A percentile compares a stretch with the other conserved stretches of the same genome.
These are phyloP conservation scores for Solanum ossicruentum DNA, from an alignment of 257 asterid species.

Conservation along the genomic window DNA sequence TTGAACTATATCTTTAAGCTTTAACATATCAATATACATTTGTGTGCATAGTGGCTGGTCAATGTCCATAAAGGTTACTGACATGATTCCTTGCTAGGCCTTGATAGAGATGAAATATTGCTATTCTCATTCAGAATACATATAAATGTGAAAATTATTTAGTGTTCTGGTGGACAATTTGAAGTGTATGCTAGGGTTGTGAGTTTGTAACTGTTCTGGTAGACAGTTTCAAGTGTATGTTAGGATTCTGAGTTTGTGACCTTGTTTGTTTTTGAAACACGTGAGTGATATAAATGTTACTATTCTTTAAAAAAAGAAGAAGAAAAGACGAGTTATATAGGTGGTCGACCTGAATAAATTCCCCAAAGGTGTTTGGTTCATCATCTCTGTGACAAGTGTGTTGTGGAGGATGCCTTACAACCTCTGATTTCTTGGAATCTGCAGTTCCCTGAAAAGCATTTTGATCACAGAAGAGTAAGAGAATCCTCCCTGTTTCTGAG, in stretches of 20 bases:
- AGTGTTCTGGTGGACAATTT: background rate
- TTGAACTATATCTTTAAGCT: background rate
- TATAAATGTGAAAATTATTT: background rate
- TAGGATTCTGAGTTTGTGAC: background rate
- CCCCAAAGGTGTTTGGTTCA: background rate
- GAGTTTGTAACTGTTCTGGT: background rate
- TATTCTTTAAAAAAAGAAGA: background rate
- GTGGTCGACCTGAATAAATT: background rate
- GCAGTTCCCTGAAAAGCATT: background rate
- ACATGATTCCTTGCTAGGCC: background rate
- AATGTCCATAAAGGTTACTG: background rate
- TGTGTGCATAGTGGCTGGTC: background rate
- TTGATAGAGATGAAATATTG: background rate
- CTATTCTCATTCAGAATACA: background rate
- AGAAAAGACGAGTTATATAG: background rate
- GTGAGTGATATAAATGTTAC: background rate
- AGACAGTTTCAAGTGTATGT: background rate
- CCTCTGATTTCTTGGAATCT: background rate
- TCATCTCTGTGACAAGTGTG: background rate
- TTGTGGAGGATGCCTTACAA: background rate
- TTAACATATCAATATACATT: background rate
- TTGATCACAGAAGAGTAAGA: background rate
- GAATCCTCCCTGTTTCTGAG: background rate
- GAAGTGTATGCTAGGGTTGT: background rate
- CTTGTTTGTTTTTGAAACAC: background rate